These are phyloP conservation scores for Marsdenia floribunda DNA, from an alignment of 257 asterid species.

Conservation along the genomic window DNA sequence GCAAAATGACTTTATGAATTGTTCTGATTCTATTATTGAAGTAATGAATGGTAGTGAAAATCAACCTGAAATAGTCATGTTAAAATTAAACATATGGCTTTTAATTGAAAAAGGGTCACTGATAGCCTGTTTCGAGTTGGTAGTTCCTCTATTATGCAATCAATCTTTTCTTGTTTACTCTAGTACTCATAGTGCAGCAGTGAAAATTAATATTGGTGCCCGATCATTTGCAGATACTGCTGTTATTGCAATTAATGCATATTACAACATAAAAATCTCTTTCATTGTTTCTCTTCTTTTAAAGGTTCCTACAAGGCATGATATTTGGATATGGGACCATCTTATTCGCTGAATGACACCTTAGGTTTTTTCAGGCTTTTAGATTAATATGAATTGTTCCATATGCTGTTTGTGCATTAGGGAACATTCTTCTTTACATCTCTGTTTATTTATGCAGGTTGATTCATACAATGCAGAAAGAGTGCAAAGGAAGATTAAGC, in stretches of 20 bases:
- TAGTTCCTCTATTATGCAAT: not conserved
- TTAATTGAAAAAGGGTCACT: not conserved
- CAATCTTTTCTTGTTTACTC: not conserved
- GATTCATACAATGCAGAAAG: conserved; percentile 59
- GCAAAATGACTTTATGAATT: not conserved
- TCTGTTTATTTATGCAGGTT: conserved; percentile 43
- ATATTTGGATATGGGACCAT: not conserved
- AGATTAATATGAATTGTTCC: conserved; percentile 4
- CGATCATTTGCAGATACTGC: too few species aligned
- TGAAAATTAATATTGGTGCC: not conserved
- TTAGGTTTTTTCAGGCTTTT: too few species aligned
- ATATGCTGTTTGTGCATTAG: not conserved
- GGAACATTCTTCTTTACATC: not conserved
- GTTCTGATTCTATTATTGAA: not conserved
- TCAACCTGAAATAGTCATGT: not conserved
- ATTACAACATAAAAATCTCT: not conserved
- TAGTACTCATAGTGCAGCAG: not conserved
- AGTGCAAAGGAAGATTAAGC: conserved; percentile 68
- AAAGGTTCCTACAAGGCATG: not conserved
- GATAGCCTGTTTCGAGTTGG: not conserved
- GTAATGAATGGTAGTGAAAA: not conserved
- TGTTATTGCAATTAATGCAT: not conserved
- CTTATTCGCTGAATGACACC: not conserved
- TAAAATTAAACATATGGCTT: not conserved
- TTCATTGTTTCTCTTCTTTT: not conserved